Evolutionary conservation across 768 basidiomycete species (phyloP).

Genomic region (Albatrellus ellisii): DNA sequence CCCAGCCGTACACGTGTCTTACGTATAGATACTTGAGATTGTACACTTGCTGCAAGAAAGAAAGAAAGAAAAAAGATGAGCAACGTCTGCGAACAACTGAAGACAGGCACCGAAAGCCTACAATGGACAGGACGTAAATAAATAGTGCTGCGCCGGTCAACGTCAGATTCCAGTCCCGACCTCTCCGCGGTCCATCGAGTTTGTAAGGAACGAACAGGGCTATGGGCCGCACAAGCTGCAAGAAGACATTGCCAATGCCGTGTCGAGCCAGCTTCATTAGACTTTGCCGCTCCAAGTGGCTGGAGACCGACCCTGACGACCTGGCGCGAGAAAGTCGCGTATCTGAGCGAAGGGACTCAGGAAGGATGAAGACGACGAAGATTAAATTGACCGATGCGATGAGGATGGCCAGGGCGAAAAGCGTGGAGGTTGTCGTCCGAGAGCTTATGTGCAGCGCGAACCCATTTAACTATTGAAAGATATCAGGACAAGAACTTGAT

Average conservation of each 20-base stretch:
- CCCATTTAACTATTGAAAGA: constrained; percentile 13
- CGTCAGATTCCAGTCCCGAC: constrained; percentile 13
- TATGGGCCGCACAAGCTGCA: constrained; percentile 10
- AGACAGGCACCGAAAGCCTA: too few species aligned
- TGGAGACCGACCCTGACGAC: constrained; percentile 3
- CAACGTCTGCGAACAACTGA: not conserved
- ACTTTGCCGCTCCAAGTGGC: not conserved
- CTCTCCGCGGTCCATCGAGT: constrained; percentile 9
- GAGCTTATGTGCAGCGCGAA: constrained; percentile 5
- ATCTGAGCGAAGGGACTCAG: constrained; percentile 15
- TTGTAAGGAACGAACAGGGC: constrained; percentile 8
- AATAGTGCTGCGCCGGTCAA: constrained; percentile 12
- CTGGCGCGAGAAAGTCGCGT: constrained; percentile 10
- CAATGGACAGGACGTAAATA: constrained; percentile 11
- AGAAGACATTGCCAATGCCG: not conserved
- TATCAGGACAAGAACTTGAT: too few species aligned
- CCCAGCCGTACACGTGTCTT: constrained; percentile 13
- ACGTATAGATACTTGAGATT: constrained; percentile 15
- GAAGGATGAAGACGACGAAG: constrained; percentile 11
- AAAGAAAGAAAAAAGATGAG: not conserved
- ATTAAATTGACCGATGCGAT: constrained; percentile 10
- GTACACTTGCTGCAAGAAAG: constrained; percentile 11
- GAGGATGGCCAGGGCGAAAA: constrained; percentile 9
- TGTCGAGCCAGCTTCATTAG: too few species aligned
- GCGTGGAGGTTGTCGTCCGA: constrained; percentile 4